Evolutionary conservation across 202 grass and related monocot species (phyloP), one percentile per base, ranked within the genome.

Genomic region (Schoenoplectus tabernaemontani): DNA sequence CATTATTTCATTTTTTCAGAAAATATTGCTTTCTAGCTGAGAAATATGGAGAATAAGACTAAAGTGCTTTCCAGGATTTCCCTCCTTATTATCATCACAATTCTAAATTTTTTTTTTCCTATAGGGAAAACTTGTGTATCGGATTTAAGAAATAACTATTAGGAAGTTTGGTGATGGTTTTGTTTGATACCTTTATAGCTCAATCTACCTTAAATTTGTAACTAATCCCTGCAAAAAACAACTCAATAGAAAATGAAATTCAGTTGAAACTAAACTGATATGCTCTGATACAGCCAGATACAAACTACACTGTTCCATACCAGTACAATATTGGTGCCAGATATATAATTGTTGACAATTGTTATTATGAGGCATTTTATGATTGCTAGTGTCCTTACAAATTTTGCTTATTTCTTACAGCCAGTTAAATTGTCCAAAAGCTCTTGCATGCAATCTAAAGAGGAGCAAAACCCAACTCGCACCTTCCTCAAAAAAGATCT

Each of bases 361-460:
- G 12, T 19, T 20, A 56, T 44, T 65, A 17, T 30, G 19, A 28
- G 16, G 20, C 23, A 72, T 72, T 48, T 72, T 16, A 56, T 75
- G 28, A 75, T 36, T 20, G 47, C 47, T 75, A 28, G 13, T 54
- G 19, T 75, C 34, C 70, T 75, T 19, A 75, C 46, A 74, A 75
- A 4, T 43, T 75, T 54, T 75, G 36, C 8, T 54, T 73, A 17
- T 70, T 70, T n/a, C 17, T 75, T 54, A 53, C 47, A 54, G 70
- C 70, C 47, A 56, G 28, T 54, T 75, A 34, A 75, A 54, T 34
- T 75, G 12, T 19, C 28, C 47, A 34, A 75, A 75, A 9, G 26
- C 28, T 54, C 47, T 75, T 56, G 47, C 70, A 75, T 54, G 70
- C 46, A 51, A 56, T 75, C 26, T 56, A n/a, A 36, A 75, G 70